Percentiles rank a stretch among this genome's conserved stretches.
These are phyloP conservation scores for Seiridium unicorne DNA, from an alignment of 2,329 filamentous ascomycete species.

Conservation along the genomic window DNA sequence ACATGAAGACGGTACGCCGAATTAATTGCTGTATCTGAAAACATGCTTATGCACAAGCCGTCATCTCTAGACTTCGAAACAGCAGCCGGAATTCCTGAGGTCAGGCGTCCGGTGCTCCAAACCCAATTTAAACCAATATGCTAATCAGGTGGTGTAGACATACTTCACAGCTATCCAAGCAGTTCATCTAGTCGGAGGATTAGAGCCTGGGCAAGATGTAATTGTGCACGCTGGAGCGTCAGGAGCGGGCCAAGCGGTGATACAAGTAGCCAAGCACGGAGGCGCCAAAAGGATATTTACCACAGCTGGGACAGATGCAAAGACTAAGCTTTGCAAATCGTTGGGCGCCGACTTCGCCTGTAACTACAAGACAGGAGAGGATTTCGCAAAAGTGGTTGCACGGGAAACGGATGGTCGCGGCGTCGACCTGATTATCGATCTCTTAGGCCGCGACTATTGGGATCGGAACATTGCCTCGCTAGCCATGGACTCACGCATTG, in stretches of 20 bases:
- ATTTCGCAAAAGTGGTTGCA: background rate
- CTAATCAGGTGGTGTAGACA: background rate
- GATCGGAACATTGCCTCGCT: constrained; percentile 1
- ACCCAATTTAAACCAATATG: background rate
- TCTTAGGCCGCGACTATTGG: constrained; percentile 2
- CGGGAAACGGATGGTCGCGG: background rate
- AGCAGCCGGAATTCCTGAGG: background rate
- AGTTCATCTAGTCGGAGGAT: background rate
- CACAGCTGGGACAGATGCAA: background rate
- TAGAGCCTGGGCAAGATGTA: constrained; percentile 10
- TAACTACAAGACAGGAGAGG: background rate
- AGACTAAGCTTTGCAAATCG: background rate
- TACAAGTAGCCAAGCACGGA: background rate
- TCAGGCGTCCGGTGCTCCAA: background rate
- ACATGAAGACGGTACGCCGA: background rate
- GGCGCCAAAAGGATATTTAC: background rate
- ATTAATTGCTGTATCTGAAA: background rate
- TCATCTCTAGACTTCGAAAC: background rate
- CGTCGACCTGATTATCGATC: background rate
- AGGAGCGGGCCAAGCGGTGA: constrained; percentile 2
- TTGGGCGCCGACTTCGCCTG: background rate
- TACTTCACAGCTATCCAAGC: constrained; percentile 2
- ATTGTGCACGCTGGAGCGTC: background rate
- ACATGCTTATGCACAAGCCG: constrained; percentile 3
- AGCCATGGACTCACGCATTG: background rate